Base-by-base conservation (phyloP, 2,329 filamentous ascomycete genomes). In the Sarocladium kiliense region DNA sequence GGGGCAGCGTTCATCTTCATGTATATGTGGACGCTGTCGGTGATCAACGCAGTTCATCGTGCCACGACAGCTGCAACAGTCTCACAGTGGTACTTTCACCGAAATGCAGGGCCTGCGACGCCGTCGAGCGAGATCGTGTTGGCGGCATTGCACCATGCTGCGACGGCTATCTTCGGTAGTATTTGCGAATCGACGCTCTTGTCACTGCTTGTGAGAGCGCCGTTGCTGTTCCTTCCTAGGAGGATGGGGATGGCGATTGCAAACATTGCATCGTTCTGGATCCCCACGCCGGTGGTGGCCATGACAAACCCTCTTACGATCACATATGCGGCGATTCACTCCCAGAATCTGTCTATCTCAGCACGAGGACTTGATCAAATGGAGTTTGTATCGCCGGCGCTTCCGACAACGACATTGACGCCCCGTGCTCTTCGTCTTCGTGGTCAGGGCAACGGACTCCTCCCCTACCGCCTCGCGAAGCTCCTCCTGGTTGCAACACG, bases 51-150 rank as follows among this genome's bases (percentile, higher is more conserved):
- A 18, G 82, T 97, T 21, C 93, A 99, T 69, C 86, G 94, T 57
- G 87, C 90, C 21, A 94, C 92, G 16, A 96, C 93, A 14, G 93
- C 91, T 23, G 94, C 94, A 11, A 96, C 93, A 1, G 93, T 97
- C 23, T 96, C 91, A 39, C 94, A 99, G 71, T 99, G 94, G 94
- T 99, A 99, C 72, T 99, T 97, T 71, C 93, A 97, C 71, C 90
- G 94, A 59, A 88, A 95, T 63, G 85, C 86, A 3, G 81, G 86
- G 11, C 91, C 93, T 4, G 78, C 87, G 9, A 86, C 91, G 2
- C 85, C 89, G 1, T 92, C 91, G 1, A 79, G 81, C 56, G 87
- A 92, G 55, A 87, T 97, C 49, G 91, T 97, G 25, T 78, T 83
- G 58, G 93, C 92, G 6, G 93, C 92, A 14, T 76, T 96, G 44